Conservation (phyloP, 371 early-diverging fungal genomes). For the Rhizopus delemar region DNA sequence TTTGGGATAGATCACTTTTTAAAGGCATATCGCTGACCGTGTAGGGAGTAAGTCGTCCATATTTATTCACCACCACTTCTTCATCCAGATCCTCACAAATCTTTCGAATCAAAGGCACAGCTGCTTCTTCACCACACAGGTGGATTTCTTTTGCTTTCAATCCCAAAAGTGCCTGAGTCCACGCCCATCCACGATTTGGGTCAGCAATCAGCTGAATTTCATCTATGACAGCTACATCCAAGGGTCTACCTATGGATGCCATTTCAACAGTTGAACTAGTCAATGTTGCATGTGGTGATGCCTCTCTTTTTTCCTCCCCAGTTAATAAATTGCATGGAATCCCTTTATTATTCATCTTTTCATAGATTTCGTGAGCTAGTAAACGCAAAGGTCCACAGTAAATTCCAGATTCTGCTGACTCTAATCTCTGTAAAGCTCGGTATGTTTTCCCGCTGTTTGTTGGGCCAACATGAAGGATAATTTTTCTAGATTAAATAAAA, state of each 20-base stretch:
- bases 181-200: constrained; percentile 90
- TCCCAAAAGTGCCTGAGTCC: constrained; percentile 88
- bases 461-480: constrained; percentile 94
- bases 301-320: constrained; percentile 86
- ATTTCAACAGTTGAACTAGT: constrained; percentile 91
- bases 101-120: constrained; percentile 77
- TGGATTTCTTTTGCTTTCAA: constrained; percentile 87
- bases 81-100: constrained; percentile 77
- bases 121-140: constrained; percentile 92
- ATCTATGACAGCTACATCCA: constrained; percentile 93
- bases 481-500: constrained; percentile 48
- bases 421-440: constrained; percentile 76
- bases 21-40: constrained; percentile 57
- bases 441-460: constrained; percentile 98
- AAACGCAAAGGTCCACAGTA: constrained; percentile 94
- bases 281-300: constrained; percentile 43
- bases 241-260: constrained; percentile 59
- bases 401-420: constrained; percentile 66
- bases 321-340: constrained; percentile 84
- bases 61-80: constrained; percentile 75
- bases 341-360: constrained; percentile 75
- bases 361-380: constrained; percentile 91
- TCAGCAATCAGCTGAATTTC: constrained; percentile 97
- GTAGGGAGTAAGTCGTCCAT: constrained; percentile 80
- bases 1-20: constrained; percentile 49